Evolutionary conservation across 1,284 basidiomycete species (phyloP), one percentile per base, ranked within the genome.

Genomic region (Sporisorium exsertum): DNA sequence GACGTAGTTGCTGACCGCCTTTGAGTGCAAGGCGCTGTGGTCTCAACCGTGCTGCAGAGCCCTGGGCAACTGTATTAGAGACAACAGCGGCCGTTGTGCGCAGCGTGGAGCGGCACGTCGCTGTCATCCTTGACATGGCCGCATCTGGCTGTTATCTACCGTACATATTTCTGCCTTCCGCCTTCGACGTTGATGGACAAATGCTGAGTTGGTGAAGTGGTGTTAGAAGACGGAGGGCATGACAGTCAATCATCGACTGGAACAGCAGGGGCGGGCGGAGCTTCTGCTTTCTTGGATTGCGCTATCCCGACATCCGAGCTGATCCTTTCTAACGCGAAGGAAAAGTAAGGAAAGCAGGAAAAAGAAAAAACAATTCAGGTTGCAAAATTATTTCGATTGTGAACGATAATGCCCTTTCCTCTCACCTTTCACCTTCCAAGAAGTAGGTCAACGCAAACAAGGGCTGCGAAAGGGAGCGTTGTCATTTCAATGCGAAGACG

Each of bases 61-160:
- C 40, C n/a, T 53, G 35, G 35, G 7, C 40, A 26, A 35, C 37
- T 13, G 56, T 5, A 6, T 33, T 50, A 15, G 27, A 64, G 52
- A 61, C 50, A 20, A 59, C 59, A 16, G 40, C 59, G 13, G 56
- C 32, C 37, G 20, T 47, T 27, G 42, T 35, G 20, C 42, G 47
- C 13, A 55, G 15, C 16, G 59, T 50, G 15, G 58, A 9, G 18
- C 29, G 27, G 20, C 43, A 55, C 33, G 43, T 54, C 42, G 55
- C 49, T 47, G 46, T 63, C 63, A 65, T 63, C 13, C 33, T 33
- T 27, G 6, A 8, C 24, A 9, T 1, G 27, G 15, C 26, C 13
- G 35, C 22, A 35, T 51, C 4, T 33, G 49, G 22, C 16, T 15
- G 15, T 22, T 49, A 52, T 15, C 18, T 46, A 3, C n/a, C n/a